These are phyloP conservation scores for Sarcodon aspratus DNA, from an alignment of 768 basidiomycete genomes.

Conservation along the genomic window DNA sequence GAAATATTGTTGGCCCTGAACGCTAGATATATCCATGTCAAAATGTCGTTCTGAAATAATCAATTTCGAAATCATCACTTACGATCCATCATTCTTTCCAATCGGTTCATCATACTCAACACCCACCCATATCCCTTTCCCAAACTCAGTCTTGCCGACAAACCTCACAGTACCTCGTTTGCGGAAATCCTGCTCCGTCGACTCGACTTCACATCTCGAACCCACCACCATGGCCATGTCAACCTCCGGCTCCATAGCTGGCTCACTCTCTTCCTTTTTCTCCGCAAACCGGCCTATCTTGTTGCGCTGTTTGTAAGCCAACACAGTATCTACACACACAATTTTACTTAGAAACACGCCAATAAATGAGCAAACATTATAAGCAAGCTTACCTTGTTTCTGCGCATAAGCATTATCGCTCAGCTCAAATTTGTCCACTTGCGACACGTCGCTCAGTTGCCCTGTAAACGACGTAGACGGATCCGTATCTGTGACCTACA, in stretches of 20 bases:
- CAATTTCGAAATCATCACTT: conserved; percentile 22
- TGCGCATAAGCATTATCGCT: conserved; percentile 71
- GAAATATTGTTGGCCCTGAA: conserved; percentile 83
- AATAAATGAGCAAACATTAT: not conserved
- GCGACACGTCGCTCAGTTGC: conserved; percentile 72
- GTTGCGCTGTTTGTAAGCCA: conserved; percentile 78
- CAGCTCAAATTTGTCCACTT: conserved; percentile 91
- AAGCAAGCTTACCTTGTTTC: conserved; percentile 47
- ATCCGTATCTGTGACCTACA: conserved; percentile 64
- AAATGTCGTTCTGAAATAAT: not conserved
- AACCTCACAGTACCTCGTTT: conserved; percentile 84
- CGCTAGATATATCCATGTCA: conserved; percentile 30
- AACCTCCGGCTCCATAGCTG: conserved; percentile 15
- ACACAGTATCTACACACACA: conserved; percentile 58
- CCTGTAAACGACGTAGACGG: conserved; percentile 70
- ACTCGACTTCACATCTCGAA: conserved; percentile 77
- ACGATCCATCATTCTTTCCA: conserved; percentile 95
- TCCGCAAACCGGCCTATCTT: conserved; percentile 85
- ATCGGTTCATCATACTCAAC: conserved; percentile 93
- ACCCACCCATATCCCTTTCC: conserved; percentile 75
- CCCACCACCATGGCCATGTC: conserved; percentile 48
- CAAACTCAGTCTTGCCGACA: conserved; percentile 73
- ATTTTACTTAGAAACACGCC: conserved; percentile 2
- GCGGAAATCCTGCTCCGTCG: conserved; percentile 50
- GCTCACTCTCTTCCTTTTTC: conserved; percentile 16